Evolutionary conservation across 1,284 basidiomycete species (phyloP).

Genomic region (Fomitopsis schrenkii): DNA sequence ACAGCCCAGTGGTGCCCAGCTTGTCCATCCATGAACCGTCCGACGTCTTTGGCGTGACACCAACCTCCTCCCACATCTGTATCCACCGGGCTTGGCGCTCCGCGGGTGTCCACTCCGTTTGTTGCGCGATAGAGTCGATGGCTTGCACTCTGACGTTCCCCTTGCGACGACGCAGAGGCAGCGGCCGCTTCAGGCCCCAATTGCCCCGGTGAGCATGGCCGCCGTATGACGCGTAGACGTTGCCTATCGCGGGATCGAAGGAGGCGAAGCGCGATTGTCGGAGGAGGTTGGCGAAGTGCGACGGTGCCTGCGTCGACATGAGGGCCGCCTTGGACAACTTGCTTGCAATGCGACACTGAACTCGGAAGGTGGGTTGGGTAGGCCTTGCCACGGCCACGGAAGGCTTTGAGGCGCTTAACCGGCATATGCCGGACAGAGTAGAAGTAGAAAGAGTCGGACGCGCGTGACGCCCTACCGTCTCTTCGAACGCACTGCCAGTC

Average conservation of each 20-base stretch:
- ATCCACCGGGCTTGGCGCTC: constrained; percentile 62
- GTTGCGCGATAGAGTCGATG: constrained; percentile 68
- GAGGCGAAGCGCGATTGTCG: constrained; percentile 74
- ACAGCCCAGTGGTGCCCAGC: constrained; percentile 27
- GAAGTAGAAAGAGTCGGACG: too few species aligned
- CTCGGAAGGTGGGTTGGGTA: too few species aligned
- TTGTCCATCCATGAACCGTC: constrained; percentile 31
- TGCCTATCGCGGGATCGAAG: constrained; percentile 68
- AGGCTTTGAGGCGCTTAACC: constrained; percentile 3
- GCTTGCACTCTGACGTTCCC: constrained; percentile 54
- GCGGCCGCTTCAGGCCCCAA: constrained; percentile 76
- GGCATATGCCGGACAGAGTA: constrained; percentile 8
- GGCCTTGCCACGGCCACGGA: too few species aligned
- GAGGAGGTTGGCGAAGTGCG: constrained; percentile 67
- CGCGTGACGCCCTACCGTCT: too few species aligned
- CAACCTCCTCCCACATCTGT: constrained; percentile 61
- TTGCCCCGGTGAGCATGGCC: constrained; percentile 70
- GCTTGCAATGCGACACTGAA: background rate
- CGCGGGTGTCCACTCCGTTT: constrained; percentile 70
- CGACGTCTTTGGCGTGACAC: constrained; percentile 34
- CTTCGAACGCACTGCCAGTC: too few species aligned
- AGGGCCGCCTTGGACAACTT: constrained; percentile 9
- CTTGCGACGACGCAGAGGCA: constrained; percentile 53
- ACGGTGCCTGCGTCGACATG: constrained; percentile 39
- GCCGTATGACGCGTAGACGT: constrained; percentile 66